Conservation (phyloP, 306 rosid genomes). For the Bauhinia variegata region DNA sequence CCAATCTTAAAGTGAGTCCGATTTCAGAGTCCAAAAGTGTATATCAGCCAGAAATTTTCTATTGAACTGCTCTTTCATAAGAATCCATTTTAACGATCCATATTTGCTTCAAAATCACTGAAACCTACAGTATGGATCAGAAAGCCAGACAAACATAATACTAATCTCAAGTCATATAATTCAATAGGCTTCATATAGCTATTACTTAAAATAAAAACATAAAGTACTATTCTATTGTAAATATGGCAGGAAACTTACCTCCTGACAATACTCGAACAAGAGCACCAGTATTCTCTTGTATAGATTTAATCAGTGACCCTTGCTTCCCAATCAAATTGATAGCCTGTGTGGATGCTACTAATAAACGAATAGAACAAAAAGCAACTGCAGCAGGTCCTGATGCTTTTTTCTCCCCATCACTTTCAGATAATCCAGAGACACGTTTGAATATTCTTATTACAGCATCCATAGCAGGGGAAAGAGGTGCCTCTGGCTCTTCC, state of each 20-base stretch:
- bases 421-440: conserved; percentile 73
- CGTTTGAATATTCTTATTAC: conserved; percentile 81
- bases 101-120: no score
- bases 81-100: no score
- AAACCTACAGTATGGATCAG: no score
- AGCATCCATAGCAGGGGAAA: conserved; percentile 98
- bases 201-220: conserved; percentile 14
- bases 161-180: neutral
- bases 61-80: no score
- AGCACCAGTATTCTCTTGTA: conserved; percentile 82
- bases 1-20: no score
- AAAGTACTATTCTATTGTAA: neutral
- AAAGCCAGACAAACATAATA: no score
- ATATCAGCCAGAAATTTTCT: no score
- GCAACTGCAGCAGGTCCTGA: conserved; percentile 57
- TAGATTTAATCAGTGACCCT: conserved; percentile 87
- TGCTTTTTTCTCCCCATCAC: conserved; percentile 50
- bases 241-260: conserved; percentile 52
- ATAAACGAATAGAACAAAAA: conserved; percentile 71
- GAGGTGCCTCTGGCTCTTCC: conserved; percentile 74
- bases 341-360: conserved; percentile 97
- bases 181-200: conserved; percentile 22
- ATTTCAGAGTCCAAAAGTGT: no score
- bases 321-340: conserved; percentile 96
- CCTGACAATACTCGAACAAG: conserved; percentile 80